Base-by-base conservation (phyloP, 208 protist species). In the Leishmania amazonensis region DNA sequence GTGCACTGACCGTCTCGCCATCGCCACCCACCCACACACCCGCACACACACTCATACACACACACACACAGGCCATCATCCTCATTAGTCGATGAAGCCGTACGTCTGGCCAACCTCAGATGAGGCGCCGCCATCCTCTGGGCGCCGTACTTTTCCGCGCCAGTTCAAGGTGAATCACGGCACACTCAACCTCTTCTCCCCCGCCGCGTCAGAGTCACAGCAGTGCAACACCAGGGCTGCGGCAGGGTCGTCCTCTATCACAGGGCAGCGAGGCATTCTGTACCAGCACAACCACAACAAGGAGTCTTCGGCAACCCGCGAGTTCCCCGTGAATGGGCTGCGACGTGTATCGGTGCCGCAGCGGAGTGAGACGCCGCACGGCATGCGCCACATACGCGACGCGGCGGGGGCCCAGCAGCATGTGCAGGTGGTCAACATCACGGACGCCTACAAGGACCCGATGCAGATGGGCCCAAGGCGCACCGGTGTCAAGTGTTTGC, bases 351-450 rank as follows among this genome's bases (percentile, higher is more conserved):
- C 65, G 47, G 83, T 78, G 28, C 76, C 79, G n/a, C 9, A 40
- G 70, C 88, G 76, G 47, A 72, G 64, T 3, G 92, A 94, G 73
- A 84, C 87, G 19, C 88, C 90, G n/a, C 85, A 89, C 45, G 92
- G 94, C n/a, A 87, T 95, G 38, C 88, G 87, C 62, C 79, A 90
- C 40, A 68, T 95, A 24, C 79, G 53, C 38, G 17, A 62, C 64
- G 92, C 91, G 2, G 75, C 85, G 0, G 92, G 84, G 2, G 85
- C 83, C 21, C 57, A 76, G 57, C 94, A 96, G 81, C 72, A 91
- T 65, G 83, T 97, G 67, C 92, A 97, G 83, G 92, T 97, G 19
- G 94, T 97, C 8, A 92, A 90, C 81, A 84, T 97, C 64, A 94
- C 91, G 0, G 78, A 84, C 28, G 86, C 85, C 42, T 97, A 97